A percentile compares a stretch with the other conserved stretches of the same genome.
Conservation (phyloP, 2,329 filamentous ascomycete species). For the Arthrocladium fulminans region DNA sequence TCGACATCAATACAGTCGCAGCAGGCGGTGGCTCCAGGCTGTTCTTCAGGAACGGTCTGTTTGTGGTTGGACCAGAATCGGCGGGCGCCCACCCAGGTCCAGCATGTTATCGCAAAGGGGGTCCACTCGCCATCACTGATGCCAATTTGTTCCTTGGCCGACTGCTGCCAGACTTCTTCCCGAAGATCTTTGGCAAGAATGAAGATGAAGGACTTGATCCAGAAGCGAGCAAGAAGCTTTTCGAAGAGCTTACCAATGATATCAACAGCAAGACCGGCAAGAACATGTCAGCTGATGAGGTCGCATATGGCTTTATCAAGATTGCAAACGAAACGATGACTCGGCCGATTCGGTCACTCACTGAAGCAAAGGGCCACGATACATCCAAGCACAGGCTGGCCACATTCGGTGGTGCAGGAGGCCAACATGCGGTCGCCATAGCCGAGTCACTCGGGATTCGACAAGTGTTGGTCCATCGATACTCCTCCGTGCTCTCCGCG, state of each 20-base stretch:
- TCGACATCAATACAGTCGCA: constrained; percentile 92
- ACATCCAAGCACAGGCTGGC: constrained; percentile 83
- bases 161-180: constrained; percentile 84
- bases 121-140: constrained; percentile 83
- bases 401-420: constrained; percentile 85
- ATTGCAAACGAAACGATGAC: constrained; percentile 91
- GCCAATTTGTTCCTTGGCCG: constrained; percentile 83
- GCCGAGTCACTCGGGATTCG: constrained; percentile 74
- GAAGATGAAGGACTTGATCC: constrained; percentile 75
- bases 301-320: constrained; percentile 85
- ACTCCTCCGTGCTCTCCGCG: constrained; percentile 83
- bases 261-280: constrained; percentile 62
- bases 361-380: constrained; percentile 85
- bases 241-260: constrained; percentile 65
- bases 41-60: constrained; percentile 82
- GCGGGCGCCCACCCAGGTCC: constrained; percentile 86
- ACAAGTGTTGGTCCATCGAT: constrained; percentile 79
- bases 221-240: constrained; percentile 63
- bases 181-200: constrained; percentile 86
- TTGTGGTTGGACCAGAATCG: constrained; percentile 86
- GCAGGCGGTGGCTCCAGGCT: constrained; percentile 64
- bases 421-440: constrained; percentile 86
- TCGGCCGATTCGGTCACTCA: constrained; percentile 78
- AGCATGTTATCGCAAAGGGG: constrained; percentile 85
- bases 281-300: constrained; percentile 68